phyloP scores from a whole-genome alignment of 2,329 filamentous ascomycete species.

The Phoma sp. region DNA sequence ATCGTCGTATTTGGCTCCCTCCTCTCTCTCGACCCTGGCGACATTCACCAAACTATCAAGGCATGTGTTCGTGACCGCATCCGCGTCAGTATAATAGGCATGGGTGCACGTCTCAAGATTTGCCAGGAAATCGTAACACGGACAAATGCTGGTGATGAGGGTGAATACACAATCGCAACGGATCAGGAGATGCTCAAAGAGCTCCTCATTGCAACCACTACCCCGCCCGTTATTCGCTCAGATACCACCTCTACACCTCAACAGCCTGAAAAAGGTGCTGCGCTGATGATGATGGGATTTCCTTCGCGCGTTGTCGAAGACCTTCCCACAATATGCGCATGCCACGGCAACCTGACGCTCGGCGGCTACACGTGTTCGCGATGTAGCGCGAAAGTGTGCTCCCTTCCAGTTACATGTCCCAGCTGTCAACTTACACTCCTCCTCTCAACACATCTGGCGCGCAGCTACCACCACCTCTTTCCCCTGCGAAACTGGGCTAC shows the following conservation, averaged over 20 bases:
- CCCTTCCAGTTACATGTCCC: constrained; percentile 87
- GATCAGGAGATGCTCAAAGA: constrained; percentile 89
- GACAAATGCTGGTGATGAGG: constrained; percentile 81
- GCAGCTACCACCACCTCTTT: constrained; percentile 50
- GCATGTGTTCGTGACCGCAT: constrained; percentile 82
- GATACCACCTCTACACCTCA: constrained; percentile 44
- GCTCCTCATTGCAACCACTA: constrained; percentile 86
- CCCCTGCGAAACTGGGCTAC: constrained; percentile 83
- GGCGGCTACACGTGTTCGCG: constrained; percentile 92
- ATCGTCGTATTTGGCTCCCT: constrained; percentile 91
- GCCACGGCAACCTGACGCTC: constrained; percentile 80
- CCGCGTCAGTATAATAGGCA: constrained; percentile 84
- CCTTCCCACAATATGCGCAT: constrained; percentile 81
- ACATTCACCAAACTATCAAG: constrained; percentile 89
- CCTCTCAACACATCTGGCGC: constrained; percentile 70
- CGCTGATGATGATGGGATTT: constrained; percentile 96
- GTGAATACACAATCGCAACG: constrained; percentile 81
- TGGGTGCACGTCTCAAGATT: constrained; percentile 90
- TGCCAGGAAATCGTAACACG: constrained; percentile 86
- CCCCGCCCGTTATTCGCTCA: constrained; percentile 81
- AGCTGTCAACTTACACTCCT: constrained; percentile 91
- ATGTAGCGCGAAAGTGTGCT: constrained; percentile 87
- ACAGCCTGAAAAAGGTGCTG: constrained; percentile 51
- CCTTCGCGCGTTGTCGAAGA: constrained; percentile 82
- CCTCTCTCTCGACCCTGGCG: constrained; percentile 87